These are phyloP conservation scores for Tulasnella sp. DNA, from an alignment of 768 basidiomycete genomes.

Conservation along the genomic window DNA sequence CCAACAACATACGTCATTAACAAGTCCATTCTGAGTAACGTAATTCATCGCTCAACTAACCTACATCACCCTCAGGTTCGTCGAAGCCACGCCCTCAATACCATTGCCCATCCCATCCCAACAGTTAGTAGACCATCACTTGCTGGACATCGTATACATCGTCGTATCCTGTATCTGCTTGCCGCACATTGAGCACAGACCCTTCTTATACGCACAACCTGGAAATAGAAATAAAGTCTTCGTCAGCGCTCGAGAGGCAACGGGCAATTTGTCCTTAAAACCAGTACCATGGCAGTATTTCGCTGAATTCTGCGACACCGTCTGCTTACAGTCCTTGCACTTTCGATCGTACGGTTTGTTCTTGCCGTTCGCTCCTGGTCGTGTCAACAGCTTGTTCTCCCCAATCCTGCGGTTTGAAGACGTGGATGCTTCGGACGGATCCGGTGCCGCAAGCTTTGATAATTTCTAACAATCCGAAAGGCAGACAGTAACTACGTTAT, in stretches of 20 bases:
- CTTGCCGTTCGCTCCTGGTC: constrained; percentile 51
- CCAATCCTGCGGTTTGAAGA: constrained; percentile 66
- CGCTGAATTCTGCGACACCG: constrained; percentile 72
- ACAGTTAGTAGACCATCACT: constrained; percentile 37
- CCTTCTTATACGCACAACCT: constrained; percentile 86
- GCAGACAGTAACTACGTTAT: background rate
- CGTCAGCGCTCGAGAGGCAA: constrained; percentile 7
- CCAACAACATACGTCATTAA: too few species aligned
- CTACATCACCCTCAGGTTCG: too few species aligned
- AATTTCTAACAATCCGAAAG: constrained; percentile 49
- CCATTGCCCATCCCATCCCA: background rate
- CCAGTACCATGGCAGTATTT: constrained; percentile 78
- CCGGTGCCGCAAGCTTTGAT: constrained; percentile 80
- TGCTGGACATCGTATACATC: constrained; percentile 76
- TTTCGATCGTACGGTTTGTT: constrained; percentile 80
- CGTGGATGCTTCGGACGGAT: constrained; percentile 69
- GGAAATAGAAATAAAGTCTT: constrained; percentile 10
- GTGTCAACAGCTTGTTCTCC: constrained; percentile 66
- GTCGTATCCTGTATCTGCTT: constrained; percentile 74
- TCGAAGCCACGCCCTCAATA: too few species aligned
- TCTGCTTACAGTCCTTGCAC: constrained; percentile 80
- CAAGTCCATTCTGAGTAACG: too few species aligned
- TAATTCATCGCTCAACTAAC: too few species aligned
- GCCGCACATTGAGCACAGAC: constrained; percentile 77
- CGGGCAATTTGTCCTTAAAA: background rate